Evolutionary conservation across 768 basidiomycete genomes (phyloP).

Genomic region (Lactarius sp.): DNA sequence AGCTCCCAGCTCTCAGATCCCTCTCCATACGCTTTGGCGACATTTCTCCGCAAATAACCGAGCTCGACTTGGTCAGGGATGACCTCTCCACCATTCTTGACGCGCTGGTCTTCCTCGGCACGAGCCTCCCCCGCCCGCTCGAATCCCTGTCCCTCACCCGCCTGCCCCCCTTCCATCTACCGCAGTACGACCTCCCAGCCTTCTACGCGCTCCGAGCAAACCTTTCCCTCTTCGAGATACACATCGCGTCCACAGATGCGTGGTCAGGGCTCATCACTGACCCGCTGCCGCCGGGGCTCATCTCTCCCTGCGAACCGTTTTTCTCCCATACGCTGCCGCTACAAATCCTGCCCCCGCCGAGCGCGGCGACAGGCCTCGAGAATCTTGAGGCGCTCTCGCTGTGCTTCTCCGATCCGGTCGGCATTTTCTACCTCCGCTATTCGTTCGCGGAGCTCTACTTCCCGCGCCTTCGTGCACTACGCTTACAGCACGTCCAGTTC

Average conservation of each 20-base stretch:
- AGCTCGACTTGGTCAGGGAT: slow-evolving; percentile 3
- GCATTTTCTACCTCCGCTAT: slow-evolving; percentile 7
- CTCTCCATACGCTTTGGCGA: slow-evolving; percentile 18
- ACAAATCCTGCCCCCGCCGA: not conserved
- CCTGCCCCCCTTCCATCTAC: slow-evolving; percentile 9
- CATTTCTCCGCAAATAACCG: not conserved
- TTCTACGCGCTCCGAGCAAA: not conserved
- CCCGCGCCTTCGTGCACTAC: slow-evolving; percentile 12
- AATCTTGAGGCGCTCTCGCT: slow-evolving; percentile 16
- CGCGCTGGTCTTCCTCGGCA: slow-evolving; percentile 1
- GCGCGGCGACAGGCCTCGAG: not conserved
- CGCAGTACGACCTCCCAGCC: slow-evolving; percentile 8
- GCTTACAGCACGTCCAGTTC: slow-evolving; percentile 18
- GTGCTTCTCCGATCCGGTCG: slow-evolving; percentile 11
- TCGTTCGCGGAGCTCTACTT: slow-evolving; percentile 11
- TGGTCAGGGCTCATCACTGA: not conserved
- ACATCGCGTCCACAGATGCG: not conserved
- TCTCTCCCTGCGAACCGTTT: slow-evolving; percentile 18
- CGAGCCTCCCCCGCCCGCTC: not conserved
- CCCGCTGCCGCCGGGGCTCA: not conserved
- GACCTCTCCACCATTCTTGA: slow-evolving; percentile 12
- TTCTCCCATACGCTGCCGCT: slow-evolving; percentile 5
- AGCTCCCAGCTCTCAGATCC: slow-evolving; percentile 5
- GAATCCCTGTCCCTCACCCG: slow-evolving; percentile 11
- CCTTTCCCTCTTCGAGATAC: slow-evolving; percentile 10